phyloP scores from a whole-genome alignment of 768 basidiomycete species.

The Tricholoma terreum region DNA sequence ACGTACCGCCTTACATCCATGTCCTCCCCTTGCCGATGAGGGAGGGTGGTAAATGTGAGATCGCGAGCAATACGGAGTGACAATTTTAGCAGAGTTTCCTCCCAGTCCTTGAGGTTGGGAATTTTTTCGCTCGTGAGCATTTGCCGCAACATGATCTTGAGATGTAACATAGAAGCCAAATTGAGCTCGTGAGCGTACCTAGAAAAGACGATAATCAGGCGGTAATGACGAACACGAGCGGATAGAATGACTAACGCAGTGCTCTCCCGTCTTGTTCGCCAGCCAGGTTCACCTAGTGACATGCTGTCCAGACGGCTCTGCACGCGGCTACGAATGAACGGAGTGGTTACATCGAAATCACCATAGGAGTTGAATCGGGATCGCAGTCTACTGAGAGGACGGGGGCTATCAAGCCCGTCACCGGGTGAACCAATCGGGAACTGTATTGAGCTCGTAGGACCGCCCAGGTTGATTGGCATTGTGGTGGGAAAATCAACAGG shows the following conservation, averaged over 20 bases:
- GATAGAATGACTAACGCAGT: slow-evolving; percentile 63
- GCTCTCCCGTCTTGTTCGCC: slow-evolving; percentile 86
- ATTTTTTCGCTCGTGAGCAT: slow-evolving; percentile 82
- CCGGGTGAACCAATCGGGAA: slow-evolving; percentile 82
- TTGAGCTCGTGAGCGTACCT: slow-evolving; percentile 87
- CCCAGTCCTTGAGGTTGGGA: slow-evolving; percentile 85
- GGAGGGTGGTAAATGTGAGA: slow-evolving; percentile 67
- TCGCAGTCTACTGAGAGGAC: slow-evolving; percentile 44
- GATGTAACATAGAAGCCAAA: slow-evolving; percentile 81
- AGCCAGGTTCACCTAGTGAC: slow-evolving; percentile 61
- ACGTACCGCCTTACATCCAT: slow-evolving; percentile 96
- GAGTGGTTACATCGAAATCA: slow-evolving; percentile 69
- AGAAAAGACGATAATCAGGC: slow-evolving; percentile 5
- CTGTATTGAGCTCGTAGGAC: slow-evolving; percentile 67
- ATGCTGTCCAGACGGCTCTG: slow-evolving; percentile 71
- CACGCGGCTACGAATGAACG: slow-evolving; percentile 82
- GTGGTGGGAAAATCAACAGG: slow-evolving; percentile 57
- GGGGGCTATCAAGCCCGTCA: slow-evolving; percentile 56
- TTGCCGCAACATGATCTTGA: slow-evolving; percentile 88
- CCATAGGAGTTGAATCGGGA: slow-evolving; percentile 70
- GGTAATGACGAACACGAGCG: slow-evolving; percentile 4
- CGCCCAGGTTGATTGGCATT: slow-evolving; percentile 49
- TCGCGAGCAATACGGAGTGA: slow-evolving; percentile 85
- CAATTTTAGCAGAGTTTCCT: slow-evolving; percentile 74
- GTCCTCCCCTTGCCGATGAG: slow-evolving; percentile 81